These are phyloP conservation scores for Chondrus crispus DNA, from an alignment of 23 red algal species.

Conservation along the genomic window DNA sequence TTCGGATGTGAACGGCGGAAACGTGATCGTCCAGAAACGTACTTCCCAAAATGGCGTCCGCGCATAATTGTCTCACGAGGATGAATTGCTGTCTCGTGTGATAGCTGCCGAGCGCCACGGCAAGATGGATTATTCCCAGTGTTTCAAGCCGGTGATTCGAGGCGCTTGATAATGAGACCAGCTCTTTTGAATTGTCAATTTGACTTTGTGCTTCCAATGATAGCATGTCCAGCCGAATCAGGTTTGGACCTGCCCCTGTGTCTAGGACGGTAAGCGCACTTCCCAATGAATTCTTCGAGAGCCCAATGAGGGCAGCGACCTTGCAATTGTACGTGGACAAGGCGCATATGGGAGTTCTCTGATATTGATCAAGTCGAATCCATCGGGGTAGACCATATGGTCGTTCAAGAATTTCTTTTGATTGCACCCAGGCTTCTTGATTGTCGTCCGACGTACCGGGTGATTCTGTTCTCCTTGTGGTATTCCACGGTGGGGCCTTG, in stretches of 20 bases:
- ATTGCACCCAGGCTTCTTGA: too few relatives aligned
- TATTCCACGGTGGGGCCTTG: too few relatives aligned
- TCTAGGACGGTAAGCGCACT: too few relatives aligned
- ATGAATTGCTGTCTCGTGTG: neutral
- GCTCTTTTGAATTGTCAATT: too few relatives aligned
- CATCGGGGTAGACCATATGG: neutral
- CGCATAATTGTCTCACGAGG: neutral
- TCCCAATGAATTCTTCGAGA: too few relatives aligned
- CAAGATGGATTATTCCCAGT: neutral
- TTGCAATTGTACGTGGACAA: neutral
- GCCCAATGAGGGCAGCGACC: neutral
- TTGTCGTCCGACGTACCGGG: too few relatives aligned
- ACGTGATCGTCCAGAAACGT: neutral
- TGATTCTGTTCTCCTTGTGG: too few relatives aligned
- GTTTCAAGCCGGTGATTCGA: neutral
- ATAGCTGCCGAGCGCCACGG: neutral
- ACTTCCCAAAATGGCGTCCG: neutral
- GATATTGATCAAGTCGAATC: neutral
- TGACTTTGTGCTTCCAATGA: too few relatives aligned
- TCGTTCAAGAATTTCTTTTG: neutral
- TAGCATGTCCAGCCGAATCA: too few relatives aligned
- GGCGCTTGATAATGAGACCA: neutral
- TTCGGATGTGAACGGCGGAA: neutral
- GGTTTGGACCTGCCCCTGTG: too few relatives aligned
- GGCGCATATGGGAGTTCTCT: neutral